Evolutionary conservation across 306 rosid species (phyloP), one percentile per base, ranked within the genome.

Genomic region (Trifolium pratense): DNA sequence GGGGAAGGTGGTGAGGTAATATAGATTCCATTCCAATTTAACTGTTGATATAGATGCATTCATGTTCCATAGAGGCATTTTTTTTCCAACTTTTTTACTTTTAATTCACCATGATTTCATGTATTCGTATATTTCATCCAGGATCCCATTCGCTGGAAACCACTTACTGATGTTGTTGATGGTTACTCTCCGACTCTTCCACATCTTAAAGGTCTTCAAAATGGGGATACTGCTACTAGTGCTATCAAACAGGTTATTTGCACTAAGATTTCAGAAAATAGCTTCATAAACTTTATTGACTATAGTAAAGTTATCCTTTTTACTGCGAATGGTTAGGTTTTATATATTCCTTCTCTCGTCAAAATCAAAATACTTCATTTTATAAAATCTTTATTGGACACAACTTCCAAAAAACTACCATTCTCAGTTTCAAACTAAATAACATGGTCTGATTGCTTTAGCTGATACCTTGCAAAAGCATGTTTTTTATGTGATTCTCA

Each of bases 1-100:
- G 99, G 99, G 79, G 99, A 94, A 88, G 99, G 99, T 84, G 99
- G 99, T 21, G 99, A 94, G 99, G 99, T 94, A 94, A 58, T 31
- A 26, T 42, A 69, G 13, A 10, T 73, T 57, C 51, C 43, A 29
- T 25, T 25, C 66, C 37, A 61, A 56, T 43, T 52, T 71, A 74
- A 53, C 61, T 25, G 66, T 70, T 36, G 21, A 58, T 67, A 45
- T 42, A 45, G 12, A 55, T 59, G 42, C 34, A 25, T 72, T 67
- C 11, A 40, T 75, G 61, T 32, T 68, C 67, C 26, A 15, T 7
- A 61, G 4, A 63, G 5, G 57, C 61, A 14, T n/a, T 67, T 59
- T 26, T 16, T 18, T 6, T 5, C 70, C 55, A 71, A 52, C 56
- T 49, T 42, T 52, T 45, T 45, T 55, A 60, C 60, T 56, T 51